Evolutionary conservation across 306 rosid genomes (phyloP).

Genomic region (Casuarina glauca): DNA sequence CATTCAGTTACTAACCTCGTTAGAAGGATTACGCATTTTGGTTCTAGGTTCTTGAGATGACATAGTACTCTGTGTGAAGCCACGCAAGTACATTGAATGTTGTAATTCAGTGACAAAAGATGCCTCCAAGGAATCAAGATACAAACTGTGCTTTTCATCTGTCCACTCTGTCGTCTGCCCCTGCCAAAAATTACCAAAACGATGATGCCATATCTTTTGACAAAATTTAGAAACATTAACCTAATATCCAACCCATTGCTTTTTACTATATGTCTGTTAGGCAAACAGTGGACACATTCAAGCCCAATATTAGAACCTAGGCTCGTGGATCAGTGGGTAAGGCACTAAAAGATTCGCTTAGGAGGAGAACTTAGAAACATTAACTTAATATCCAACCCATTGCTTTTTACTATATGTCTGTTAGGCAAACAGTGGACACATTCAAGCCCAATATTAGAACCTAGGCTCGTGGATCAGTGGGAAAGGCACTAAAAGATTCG

Average conservation of each 20-base stretch:
- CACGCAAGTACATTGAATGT: conserved; percentile 36
- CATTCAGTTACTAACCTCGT: conserved; percentile 50
- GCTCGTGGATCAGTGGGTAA: conserved; percentile 17
- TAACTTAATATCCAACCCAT: neutral
- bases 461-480: conserved; percentile 19
- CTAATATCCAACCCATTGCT: neutral
- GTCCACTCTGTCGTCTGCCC: conserved; percentile 68
- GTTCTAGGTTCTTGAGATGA: conserved; percentile 31
- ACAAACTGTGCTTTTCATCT: conserved; percentile 66
- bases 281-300: neutral
- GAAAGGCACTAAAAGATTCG: conserved; percentile 6
- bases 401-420: neutral
- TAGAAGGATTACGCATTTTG: conserved; percentile 41
- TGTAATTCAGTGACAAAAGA: conserved; percentile 73
- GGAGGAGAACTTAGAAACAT: neutral
- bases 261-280: conserved; percentile 15
- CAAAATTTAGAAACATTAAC: neutral
- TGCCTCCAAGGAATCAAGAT: conserved; percentile 72
- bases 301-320: conserved; percentile 10
- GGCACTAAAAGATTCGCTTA: neutral
- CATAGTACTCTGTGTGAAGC: conserved; percentile 34
- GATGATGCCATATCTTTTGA: conserved; percentile 24
- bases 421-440: conserved; percentile 7
- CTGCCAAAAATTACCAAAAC: conserved; percentile 33
- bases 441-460: conserved; percentile 2